These are phyloP conservation scores for Pichia gijzeniarum DNA, from an alignment of 805 yeast species.

Conservation along the genomic window DNA sequence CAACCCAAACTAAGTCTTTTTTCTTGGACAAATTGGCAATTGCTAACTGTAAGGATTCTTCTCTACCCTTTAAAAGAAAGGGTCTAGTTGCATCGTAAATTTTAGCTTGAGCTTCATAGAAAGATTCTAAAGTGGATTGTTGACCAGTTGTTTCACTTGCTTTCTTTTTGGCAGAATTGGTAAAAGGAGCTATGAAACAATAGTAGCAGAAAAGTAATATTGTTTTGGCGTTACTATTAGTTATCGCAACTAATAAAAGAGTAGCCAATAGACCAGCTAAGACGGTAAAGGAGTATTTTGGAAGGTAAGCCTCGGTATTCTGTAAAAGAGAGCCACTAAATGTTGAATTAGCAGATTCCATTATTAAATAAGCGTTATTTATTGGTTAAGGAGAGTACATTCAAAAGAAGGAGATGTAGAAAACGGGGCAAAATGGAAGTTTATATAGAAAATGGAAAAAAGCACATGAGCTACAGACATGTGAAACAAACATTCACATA, in stretches of 20 bases:
- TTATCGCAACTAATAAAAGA: slow-evolving; percentile 6
- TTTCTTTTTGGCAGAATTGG: slow-evolving; percentile 27
- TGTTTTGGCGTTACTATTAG: slow-evolving; percentile 16
- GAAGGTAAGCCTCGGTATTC: background rate
- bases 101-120: slow-evolving; percentile 71
- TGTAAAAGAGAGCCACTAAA: background rate
- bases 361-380: background rate
- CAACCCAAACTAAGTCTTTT: slow-evolving; percentile 59
- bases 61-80: slow-evolving; percentile 63
- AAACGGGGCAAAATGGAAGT: too few relatives aligned
- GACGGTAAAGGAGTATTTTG: slow-evolving; percentile 7
- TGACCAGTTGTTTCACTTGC: slow-evolving; percentile 35
- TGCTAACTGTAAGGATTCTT: slow-evolving; percentile 54
- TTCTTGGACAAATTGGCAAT: slow-evolving; percentile 44
- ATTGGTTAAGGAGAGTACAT: background rate
- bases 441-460: too few relatives aligned
- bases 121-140: slow-evolving; percentile 58
- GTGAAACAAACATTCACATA: too few relatives aligned
- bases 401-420: too few relatives aligned
- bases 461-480: too few relatives aligned
- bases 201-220: slow-evolving; percentile 34
- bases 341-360: slow-evolving; percentile 5
- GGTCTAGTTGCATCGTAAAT: slow-evolving; percentile 70
- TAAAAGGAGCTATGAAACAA: slow-evolving; percentile 58
- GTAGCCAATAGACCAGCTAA: background rate